Evolutionary conservation across 805 yeast species (phyloP).

Genomic region (Candida tallmaniae): DNA sequence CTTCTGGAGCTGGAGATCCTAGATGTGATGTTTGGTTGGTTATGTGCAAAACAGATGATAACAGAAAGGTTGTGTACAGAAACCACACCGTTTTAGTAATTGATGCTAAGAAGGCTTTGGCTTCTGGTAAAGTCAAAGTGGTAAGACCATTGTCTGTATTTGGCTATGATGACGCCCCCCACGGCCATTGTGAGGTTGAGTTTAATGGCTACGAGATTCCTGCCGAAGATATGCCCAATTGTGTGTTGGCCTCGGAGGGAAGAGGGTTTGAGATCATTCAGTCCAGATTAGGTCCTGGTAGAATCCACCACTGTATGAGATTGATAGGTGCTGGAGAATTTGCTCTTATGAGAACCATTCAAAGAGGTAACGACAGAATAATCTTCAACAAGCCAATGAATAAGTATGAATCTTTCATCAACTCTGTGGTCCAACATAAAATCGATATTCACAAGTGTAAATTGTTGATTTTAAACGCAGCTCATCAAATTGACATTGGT

Average conservation of each 20-base stretch:
- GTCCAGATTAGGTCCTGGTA: slow-evolving; percentile 64
- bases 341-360: slow-evolving; percentile 43
- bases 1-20: slow-evolving; percentile 68
- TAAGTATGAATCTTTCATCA: slow-evolving; percentile 47
- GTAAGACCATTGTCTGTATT: slow-evolving; percentile 50
- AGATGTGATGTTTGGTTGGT: slow-evolving; percentile 50
- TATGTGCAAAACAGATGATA: slow-evolving; percentile 44
- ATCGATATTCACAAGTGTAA: slow-evolving; percentile 53
- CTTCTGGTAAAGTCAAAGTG: slow-evolving; percentile 44
- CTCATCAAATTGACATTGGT: slow-evolving; percentile 51
- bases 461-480: slow-evolving; percentile 53
- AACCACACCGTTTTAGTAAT: slow-evolving; percentile 57
- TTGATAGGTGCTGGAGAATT: slow-evolving; percentile 57
- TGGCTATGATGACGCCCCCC: slow-evolving; percentile 68
- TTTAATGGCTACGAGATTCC: slow-evolving; percentile 49
- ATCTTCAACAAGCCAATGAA: slow-evolving; percentile 51
- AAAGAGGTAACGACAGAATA: slow-evolving; percentile 48
- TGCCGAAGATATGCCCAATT: slow-evolving; percentile 37
- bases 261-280: slow-evolving; percentile 61
- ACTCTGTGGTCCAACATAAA: slow-evolving; percentile 47
- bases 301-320: slow-evolving; percentile 69
- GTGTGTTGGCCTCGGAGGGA: slow-evolving; percentile 41
- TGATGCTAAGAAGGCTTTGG: slow-evolving; percentile 46
- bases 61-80: slow-evolving; percentile 28
- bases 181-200: slow-evolving; percentile 61